These are phyloP conservation scores for Ophiocordyceps australis DNA, from an alignment of 2,329 filamentous ascomycete genomes.

Conservation along the genomic window DNA sequence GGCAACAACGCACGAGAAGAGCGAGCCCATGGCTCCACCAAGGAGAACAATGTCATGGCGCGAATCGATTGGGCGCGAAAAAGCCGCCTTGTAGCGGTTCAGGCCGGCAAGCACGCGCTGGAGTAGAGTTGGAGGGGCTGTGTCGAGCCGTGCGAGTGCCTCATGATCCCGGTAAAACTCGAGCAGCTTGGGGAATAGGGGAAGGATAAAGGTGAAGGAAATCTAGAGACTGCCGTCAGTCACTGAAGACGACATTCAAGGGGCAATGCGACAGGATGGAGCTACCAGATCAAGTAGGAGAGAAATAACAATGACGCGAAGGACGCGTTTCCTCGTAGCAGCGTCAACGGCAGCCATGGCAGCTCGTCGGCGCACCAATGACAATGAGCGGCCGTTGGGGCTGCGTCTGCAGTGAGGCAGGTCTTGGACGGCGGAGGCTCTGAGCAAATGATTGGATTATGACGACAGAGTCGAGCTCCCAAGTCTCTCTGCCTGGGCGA, in stretches of 20 bases:
- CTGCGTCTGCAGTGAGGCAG: no score
- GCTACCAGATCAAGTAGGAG: slow-evolving; percentile 73
- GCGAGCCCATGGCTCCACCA: slow-evolving; percentile 78
- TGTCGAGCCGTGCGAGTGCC: slow-evolving; percentile 25
- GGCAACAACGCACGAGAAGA: slow-evolving; percentile 46
- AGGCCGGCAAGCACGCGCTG: slow-evolving; percentile 65
- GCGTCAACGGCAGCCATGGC: slow-evolving; percentile 28
- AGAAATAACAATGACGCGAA: slow-evolving; percentile 77
- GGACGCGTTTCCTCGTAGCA: slow-evolving; percentile 55
- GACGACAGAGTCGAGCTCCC: no score
- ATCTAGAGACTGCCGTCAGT: slow-evolving; percentile 35
- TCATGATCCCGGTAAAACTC: slow-evolving; percentile 90
- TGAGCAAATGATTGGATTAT: no score
- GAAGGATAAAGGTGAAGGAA: slow-evolving; percentile 96
- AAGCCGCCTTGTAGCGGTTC: slow-evolving; percentile 88
- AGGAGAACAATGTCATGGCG: slow-evolving; percentile 94
- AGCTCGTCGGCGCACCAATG: not conserved
- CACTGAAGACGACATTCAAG: slow-evolving; percentile 1
- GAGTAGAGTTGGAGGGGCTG: slow-evolving; percentile 46
- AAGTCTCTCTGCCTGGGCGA: no score
- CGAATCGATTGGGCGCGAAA: slow-evolving; percentile 82
- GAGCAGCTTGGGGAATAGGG: slow-evolving; percentile 85
- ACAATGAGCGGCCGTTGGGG: no score
- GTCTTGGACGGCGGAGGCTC: no score
- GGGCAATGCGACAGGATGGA: not conserved